Percentiles rank a stretch among this genome's conserved stretches.
phyloP scores from a whole-genome alignment of 352 stramenopile genomes.

The Globisporangium takayamanum region DNA sequence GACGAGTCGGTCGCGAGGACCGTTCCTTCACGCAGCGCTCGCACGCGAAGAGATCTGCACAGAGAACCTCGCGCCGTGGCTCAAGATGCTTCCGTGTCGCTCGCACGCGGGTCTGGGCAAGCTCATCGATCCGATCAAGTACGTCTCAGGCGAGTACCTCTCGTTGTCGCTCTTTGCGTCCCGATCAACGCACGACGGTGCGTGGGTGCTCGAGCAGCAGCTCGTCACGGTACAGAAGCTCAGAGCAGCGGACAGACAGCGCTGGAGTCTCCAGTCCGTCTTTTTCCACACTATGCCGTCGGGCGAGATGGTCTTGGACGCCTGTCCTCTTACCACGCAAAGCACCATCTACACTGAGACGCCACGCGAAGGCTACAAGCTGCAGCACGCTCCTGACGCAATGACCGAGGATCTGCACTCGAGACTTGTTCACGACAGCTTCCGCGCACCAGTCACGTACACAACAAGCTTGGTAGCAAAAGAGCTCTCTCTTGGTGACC shows the following conservation, averaged over 20 bases:
- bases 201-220: constrained; percentile 48
- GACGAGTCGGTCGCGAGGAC: not conserved
- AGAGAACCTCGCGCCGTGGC: constrained; percentile 84
- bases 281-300: constrained; percentile 28
- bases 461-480: constrained; percentile 7
- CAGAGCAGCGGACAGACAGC: constrained; percentile 15
- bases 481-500: constrained; percentile 6
- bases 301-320: constrained; percentile 13
- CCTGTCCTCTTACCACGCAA: constrained; percentile 32
- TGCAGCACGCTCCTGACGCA: constrained; percentile 13
- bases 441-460: constrained; percentile 3
- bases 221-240: constrained; percentile 45
- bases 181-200: constrained; percentile 8
- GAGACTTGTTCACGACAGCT: not conserved
- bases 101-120: constrained; percentile 47
- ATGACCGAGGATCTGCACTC: not conserved
- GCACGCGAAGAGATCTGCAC: constrained; percentile 81
- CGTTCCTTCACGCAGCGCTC: constrained; percentile 58
- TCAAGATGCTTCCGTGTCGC: constrained; percentile 84
- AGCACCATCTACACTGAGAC: constrained; percentile 36
- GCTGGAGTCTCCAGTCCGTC: constrained; percentile 36
- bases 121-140: constrained; percentile 68
- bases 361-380: constrained; percentile 13
- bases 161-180: constrained; percentile 48
- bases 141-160: constrained; percentile 67